Percentiles rank a stretch among this genome's conserved stretches.
These are phyloP conservation scores for Apophysomyces variabilis DNA, from an alignment of 371 early-diverging fungal species.

Conservation along the genomic window DNA sequence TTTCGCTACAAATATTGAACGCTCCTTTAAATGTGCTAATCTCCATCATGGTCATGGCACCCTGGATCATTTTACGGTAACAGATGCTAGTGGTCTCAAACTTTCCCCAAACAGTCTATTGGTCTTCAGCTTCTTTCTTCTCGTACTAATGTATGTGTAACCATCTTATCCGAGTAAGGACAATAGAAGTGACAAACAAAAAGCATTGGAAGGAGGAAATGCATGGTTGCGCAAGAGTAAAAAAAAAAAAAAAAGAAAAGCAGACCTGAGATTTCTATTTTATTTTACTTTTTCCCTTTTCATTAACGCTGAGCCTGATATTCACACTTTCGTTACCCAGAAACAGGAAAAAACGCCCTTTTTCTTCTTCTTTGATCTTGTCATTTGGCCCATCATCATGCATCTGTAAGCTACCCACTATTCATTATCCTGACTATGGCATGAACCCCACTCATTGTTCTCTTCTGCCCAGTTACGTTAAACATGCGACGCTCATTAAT, in stretches of 20 bases:
- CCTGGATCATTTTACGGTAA: slow-evolving; percentile 1
- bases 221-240: slow-evolving; percentile 6
- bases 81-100: not conserved
- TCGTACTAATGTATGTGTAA: not conserved
- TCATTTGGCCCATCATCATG: slow-evolving; percentile 24
- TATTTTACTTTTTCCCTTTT: slow-evolving; percentile 13
- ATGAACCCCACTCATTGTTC: not conserved
- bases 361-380: slow-evolving; percentile 6
- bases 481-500: slow-evolving; percentile 91
- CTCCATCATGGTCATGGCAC: slow-evolving; percentile 3
- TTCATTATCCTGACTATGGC: not conserved
- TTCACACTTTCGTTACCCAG: slow-evolving; percentile 14
- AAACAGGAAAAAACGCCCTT: slow-evolving; percentile 1
- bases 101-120: not conserved
- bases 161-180: slow-evolving; percentile 1
- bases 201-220: slow-evolving; percentile 2
- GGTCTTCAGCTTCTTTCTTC: not conserved
- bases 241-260: not conserved
- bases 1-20: not conserved
- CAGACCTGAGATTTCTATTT: not conserved
- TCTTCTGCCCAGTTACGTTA: slow-evolving; percentile 59
- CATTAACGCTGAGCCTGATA: slow-evolving; percentile 4
- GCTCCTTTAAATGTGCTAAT: not conserved
- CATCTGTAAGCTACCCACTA: slow-evolving; percentile 38
- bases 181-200: slow-evolving; percentile 10